phyloP scores from a whole-genome alignment of 2,329 filamentous ascomycete genomes.

The Alternaria incomplexa region DNA sequence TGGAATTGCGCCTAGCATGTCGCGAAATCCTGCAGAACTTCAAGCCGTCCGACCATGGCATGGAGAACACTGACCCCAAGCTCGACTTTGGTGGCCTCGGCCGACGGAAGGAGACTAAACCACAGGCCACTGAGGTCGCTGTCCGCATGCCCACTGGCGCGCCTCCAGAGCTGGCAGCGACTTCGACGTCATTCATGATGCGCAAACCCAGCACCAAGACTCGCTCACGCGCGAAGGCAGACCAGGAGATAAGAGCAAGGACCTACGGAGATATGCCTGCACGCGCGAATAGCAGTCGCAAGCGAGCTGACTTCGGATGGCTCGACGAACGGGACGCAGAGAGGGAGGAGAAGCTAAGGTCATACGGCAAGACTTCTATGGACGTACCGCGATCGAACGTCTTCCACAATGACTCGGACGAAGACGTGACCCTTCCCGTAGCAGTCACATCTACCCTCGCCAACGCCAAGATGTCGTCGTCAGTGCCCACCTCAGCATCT shows the following conservation, averaged over 20 bases:
- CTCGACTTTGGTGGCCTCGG: conserved; percentile 42
- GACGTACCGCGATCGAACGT: conserved; percentile 27
- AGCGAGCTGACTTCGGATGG: conserved; percentile 36
- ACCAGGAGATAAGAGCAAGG: conserved; percentile 20
- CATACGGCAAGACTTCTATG: conserved; percentile 25
- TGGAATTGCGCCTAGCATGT: conserved; percentile 55
- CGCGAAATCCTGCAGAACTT: conserved; percentile 51
- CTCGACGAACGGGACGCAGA: conserved; percentile 28
- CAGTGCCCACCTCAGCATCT: conserved; percentile 51
- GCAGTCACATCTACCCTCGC: conserved; percentile 52
- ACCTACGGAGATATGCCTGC: conserved; percentile 27
- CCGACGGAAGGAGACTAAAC: conserved; percentile 25
- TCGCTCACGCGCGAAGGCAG: conserved; percentile 32
- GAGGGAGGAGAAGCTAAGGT: conserved; percentile 29
- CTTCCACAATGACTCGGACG: conserved; percentile 35
- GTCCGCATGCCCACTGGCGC: conserved; percentile 39
- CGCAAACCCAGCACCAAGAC: conserved; percentile 32
- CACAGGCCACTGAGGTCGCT: conserved; percentile 27
- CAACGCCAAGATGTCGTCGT: conserved; percentile 46
- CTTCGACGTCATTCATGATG: conserved; percentile 30
- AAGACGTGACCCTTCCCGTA: conserved; percentile 50
- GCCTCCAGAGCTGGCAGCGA: conserved; percentile 33
- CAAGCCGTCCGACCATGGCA: conserved; percentile 48
- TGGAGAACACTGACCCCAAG: conserved; percentile 45
- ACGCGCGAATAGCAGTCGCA: conserved; percentile 42